Conservation (phyloP, 2,329 filamentous ascomycete genomes). For the Phaeosphaeriaceae sp. region DNA sequence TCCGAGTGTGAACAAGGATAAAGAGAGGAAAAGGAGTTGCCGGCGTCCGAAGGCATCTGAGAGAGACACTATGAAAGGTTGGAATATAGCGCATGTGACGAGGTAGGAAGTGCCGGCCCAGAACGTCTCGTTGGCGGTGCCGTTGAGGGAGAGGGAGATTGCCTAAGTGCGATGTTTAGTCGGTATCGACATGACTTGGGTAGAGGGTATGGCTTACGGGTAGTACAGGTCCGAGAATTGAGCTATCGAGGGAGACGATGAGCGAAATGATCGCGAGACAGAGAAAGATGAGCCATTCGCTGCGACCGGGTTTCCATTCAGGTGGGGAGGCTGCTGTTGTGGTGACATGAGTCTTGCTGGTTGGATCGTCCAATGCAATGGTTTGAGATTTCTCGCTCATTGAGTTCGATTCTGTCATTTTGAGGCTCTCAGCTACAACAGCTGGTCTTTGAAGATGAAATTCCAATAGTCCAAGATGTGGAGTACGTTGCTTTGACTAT, state of each 20-base stretch:
- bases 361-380: not conserved
- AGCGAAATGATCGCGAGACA: not conserved
- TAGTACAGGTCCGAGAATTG: not conserved
- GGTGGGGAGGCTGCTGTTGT: not conserved
- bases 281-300: not conserved
- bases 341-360: not conserved
- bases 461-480: not conserved
- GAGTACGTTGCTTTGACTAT: not conserved
- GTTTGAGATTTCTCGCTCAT: not conserved
- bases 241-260: not conserved
- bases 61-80: not conserved
- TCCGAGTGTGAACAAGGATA: not conserved
- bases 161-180: not conserved
- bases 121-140: slow-evolving; percentile 1
- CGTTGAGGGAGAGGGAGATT: not conserved
- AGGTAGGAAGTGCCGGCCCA: not conserved
- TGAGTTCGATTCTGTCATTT: not conserved
- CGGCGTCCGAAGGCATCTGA: not conserved
- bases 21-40: not conserved
- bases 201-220: no score
- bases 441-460: not conserved
- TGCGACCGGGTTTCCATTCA: not conserved
- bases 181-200: no score
- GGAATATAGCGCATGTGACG: not conserved
- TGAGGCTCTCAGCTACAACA: not conserved